These are phyloP conservation scores for Gaeumannomyces tritici DNA, from an alignment of 2,329 filamentous ascomycete genomes.

Conservation along the genomic window DNA sequence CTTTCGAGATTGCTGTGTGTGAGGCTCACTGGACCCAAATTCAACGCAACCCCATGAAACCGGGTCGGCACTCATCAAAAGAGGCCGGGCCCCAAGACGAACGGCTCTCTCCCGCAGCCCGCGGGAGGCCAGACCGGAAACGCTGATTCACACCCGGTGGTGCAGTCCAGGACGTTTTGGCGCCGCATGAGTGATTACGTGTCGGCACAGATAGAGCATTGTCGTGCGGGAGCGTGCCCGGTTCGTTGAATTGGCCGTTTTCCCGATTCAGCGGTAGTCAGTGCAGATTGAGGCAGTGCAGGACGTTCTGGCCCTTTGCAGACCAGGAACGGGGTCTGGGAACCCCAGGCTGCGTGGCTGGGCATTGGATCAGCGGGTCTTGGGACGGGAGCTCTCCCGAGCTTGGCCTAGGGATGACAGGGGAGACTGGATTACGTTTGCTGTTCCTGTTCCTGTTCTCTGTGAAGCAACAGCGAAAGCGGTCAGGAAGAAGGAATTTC, in stretches of 20 bases:
- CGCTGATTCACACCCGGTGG: background rate
- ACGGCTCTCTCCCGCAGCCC: background rate
- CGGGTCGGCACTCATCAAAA: background rate
- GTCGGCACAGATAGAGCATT: background rate
- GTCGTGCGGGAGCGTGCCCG: background rate
- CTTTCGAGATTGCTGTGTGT: no score
- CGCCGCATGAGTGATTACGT: background rate
- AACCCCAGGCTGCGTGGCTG: background rate
- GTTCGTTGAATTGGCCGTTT: background rate
- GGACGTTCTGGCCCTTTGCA: background rate
- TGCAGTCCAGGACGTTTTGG: background rate
- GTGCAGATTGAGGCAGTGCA: background rate
- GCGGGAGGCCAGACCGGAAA: background rate
- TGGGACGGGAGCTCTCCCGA: background rate
- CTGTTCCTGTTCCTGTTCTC: background rate
- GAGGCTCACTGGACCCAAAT: background rate
- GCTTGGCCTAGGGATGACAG: background rate
- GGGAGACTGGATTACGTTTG: background rate
- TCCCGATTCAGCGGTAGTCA: background rate
- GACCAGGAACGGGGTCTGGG: background rate
- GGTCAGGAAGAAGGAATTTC: background rate
- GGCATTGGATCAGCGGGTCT: background rate
- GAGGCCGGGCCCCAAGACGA: background rate
- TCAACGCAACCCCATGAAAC: background rate
- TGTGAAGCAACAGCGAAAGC: no score